Evolutionary conservation across 2,329 filamentous ascomycete species (phyloP).

Genomic region (Endocalyx cinctus): DNA sequence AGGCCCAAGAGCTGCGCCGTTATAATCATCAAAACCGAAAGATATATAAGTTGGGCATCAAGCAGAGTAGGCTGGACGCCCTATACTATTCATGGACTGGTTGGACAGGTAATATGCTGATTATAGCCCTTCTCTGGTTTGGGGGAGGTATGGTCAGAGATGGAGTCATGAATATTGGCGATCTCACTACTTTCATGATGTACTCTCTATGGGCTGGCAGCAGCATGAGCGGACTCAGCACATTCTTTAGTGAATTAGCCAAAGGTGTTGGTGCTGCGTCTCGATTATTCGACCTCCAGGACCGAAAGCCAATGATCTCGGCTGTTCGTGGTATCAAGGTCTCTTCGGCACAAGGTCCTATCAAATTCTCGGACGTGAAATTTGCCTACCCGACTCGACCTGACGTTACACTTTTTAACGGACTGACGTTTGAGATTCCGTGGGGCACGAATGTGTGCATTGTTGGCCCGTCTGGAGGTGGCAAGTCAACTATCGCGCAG

Average conservation of each 20-base stretch:
- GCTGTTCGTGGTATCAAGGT: conserved; percentile 79
- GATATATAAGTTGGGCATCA: conserved; percentile 85
- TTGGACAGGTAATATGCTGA: conserved; percentile 94
- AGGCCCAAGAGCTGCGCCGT: conserved; percentile 81
- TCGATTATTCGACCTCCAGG: conserved; percentile 91
- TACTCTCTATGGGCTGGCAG: conserved; percentile 85
- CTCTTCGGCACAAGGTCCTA: conserved; percentile 77
- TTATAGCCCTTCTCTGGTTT: conserved; percentile 82
- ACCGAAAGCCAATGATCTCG: conserved; percentile 80
- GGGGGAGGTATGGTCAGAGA: conserved; percentile 86
- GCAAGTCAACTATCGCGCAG: conserved; percentile 94
- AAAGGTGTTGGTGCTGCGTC: conserved; percentile 97
- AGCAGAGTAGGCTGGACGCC: conserved; percentile 82
- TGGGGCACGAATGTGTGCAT: conserved; percentile 94
- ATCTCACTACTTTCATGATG: conserved; percentile 96
- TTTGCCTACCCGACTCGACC: conserved; percentile 95
- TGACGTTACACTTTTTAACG: conserved; percentile 85
- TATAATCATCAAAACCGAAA: conserved; percentile 91
- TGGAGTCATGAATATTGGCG: conserved; percentile 82
- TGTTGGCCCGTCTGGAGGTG: conserved; percentile 91
- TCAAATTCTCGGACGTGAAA: conserved; percentile 77
- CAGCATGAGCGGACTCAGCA: conserved; percentile 87
- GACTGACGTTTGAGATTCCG: conserved; percentile 84
- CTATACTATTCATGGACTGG: conserved; percentile 86
- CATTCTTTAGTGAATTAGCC: conserved; percentile 98